Evolutionary conservation across 2,329 filamentous ascomycete species (phyloP), one percentile per base, ranked within the genome.

Genomic region (Cladobotryum protrusum): DNA sequence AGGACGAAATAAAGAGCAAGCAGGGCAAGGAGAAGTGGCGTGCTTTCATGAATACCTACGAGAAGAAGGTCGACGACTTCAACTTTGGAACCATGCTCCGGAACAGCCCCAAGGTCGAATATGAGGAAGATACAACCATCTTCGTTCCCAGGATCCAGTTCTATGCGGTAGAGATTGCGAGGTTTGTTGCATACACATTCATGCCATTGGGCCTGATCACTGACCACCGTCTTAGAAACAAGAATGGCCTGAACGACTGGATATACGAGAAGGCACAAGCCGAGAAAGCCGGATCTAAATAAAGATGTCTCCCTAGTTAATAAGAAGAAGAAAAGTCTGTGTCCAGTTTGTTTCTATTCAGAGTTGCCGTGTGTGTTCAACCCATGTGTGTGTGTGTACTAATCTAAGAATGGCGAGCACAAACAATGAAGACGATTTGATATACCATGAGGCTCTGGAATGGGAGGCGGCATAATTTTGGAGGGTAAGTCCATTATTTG

Each of bases 1-100:
- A 99, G 73, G 86, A 96, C 59, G 78, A 87, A 61, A 96, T 99
- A 92, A 99, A 99, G 84, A 96, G 89, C 79, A 95, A 95, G 74
- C 72, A 75, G 13, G 92, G 92, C 66, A 99, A 99, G 77, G 89
- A 95, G 72, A 80, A 81, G 66, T 99, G 93, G 93, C 83, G 93
- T 62, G 87, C 86, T 57, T 99, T 96, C 73, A 87, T 96, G 80
- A 91, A 87, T 78, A 75, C 78, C 55, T 99, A 96, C 68, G 90
- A 97, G 73, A 91, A 95, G 71, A 92, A 81, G 71, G 76, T 99
- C n/a, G 86, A 93, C 56, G 95, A 99, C 71, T 99, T 85, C 77
- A 99, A 96, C 76, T 99, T 96, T 69, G 93, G 93, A 49, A 96
- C 93, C 33, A 91, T 99, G 79, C 68, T 99, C 61, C 83, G 93